Base-by-base conservation (phyloP, 2,329 filamentous ascomycete genomes). In the Aspergillus pseudoterreus region DNA sequence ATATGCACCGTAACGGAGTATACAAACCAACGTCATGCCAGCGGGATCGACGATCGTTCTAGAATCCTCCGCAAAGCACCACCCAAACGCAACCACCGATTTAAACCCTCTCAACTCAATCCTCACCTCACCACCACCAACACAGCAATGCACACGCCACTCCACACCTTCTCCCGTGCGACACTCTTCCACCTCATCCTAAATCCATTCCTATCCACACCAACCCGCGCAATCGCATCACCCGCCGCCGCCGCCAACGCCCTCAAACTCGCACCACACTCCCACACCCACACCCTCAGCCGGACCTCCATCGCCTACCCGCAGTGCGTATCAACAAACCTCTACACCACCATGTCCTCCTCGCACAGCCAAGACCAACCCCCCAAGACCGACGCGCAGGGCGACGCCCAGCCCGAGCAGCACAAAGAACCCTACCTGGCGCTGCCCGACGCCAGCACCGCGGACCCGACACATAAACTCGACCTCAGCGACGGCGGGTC, bases 381-480 rank as follows among this genome's bases (percentile, higher is more conserved):
- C 21, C 17, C 35, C 35, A 38, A 38, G 14, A 43, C 17, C 42
- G 43, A 14, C 33, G 46, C 1, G 52, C 59, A 47, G 51, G 56
- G 21, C 51, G 51, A 4, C 39, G 46, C 17, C 35, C 43, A 30
- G 44, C 55, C 6, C 51, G 60, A 38, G 45, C 35, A 60, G 41
- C 53, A 50, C 4, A 47, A 50, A 35, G 44, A 53, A 1, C 54
- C 58, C 67, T 86, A 86, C 32, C 86, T 91, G 54, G 92, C 89
- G 19, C 59, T 86, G 0, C 88, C 88, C 21, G 87, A 87, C 6
- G 85, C 80, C 58, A 87, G 91, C 71, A 82, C 90, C 62, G 87
- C 87, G 62, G 86, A 90, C 69, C 81, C 86, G 43, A 90, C 94
- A 76, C 95, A 87, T 84, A 91, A 92, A 78, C 88, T 94, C 64